A percentile compares a stretch with the other conserved stretches of the same genome.
Conservation (phyloP, 306 rosid genomes). For the Castanea sativa region DNA sequence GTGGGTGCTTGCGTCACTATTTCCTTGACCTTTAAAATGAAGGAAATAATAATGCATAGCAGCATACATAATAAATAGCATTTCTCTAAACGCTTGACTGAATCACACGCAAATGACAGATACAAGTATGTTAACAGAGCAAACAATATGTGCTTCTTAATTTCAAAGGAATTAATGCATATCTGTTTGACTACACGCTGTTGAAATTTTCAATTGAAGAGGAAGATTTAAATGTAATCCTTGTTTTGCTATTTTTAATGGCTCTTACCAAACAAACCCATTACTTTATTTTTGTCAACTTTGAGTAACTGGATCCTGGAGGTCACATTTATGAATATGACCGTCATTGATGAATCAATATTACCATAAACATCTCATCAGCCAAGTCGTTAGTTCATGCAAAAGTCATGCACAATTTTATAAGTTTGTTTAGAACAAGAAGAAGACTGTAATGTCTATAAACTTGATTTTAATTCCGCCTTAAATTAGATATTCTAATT, state of each 20-base stretch:
- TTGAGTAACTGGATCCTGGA: neutral
- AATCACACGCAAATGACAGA: neutral
- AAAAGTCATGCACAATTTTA: too few species aligned
- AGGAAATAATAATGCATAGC: too few species aligned
- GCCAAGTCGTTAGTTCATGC: too few species aligned
- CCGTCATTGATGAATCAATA: too few species aligned
- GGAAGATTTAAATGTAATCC: too few species aligned
- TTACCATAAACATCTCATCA: too few species aligned
- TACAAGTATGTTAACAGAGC: neutral
- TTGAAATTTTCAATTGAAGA: neutral
- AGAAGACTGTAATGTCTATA: too few species aligned
- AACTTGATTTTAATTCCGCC: too few species aligned
- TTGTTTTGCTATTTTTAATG: neutral
- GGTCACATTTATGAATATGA: neutral
- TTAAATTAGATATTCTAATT: too few species aligned
- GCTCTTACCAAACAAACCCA: neutral
- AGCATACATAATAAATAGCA: too few species aligned
- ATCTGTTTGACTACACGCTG: neutral
- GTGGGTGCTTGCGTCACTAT: neutral
- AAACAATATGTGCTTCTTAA: neutral
- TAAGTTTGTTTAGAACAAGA: too few species aligned
- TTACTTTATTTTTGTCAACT: neutral
- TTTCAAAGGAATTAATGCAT: neutral
- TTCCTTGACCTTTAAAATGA: too few species aligned
- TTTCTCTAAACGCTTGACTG: neutral